Base-by-base conservation (phyloP, 2,329 filamentous ascomycete genomes). In the Fusarium guadeloupense region DNA sequence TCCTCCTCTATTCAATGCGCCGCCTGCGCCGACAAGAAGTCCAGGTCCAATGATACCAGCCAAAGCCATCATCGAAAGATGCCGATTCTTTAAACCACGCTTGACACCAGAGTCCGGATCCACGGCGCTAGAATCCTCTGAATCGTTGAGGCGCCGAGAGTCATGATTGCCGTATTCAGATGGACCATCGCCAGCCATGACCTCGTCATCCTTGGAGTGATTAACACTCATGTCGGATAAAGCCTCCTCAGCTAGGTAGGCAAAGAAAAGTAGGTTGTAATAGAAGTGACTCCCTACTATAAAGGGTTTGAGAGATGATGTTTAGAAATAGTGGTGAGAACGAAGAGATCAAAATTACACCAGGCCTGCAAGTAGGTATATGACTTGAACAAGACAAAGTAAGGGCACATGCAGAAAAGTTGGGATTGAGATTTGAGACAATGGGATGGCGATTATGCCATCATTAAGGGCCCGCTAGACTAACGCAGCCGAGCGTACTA, bases 21-120 rank as follows among this genome's bases (percentile, higher is more conserved):
- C 85, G 30, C 90, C 90, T 3, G 88, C 83, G 14, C 89, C 90
- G 48, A 92, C 86, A 4, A 93, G 81, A 34, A 93, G 78, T 19
- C 90, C 90, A 5, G 90, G 89, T 0, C 90, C 90, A 57, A 83
- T 86, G 76, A 80, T 89, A 68, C 78, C 86, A 62, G 82, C 88
- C 64, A 86, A 72, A 6, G 84, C 84, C 83, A 86, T 85, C 83
- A 91, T 89, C 57, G 81, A 85, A 12, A 90, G 73, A 71, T 90
- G 87, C 7, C 87, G 79, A 30, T 86, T 89, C 74, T 90, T 89
- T 48, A 91, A 80, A 2, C 87, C 88, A 54, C 88, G 83, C 77
- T 87, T 89, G 65, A 91, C 87, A 26, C 89, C 85, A 57, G 81
- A 85, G 50, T 87, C 77, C 20, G 86, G 82, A 75, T 90, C 83